A percentile compares a stretch with the other conserved stretches of the same genome.
Evolutionary conservation across 805 yeast genomes (phyloP).

Genomic region (Candida anglica): DNA sequence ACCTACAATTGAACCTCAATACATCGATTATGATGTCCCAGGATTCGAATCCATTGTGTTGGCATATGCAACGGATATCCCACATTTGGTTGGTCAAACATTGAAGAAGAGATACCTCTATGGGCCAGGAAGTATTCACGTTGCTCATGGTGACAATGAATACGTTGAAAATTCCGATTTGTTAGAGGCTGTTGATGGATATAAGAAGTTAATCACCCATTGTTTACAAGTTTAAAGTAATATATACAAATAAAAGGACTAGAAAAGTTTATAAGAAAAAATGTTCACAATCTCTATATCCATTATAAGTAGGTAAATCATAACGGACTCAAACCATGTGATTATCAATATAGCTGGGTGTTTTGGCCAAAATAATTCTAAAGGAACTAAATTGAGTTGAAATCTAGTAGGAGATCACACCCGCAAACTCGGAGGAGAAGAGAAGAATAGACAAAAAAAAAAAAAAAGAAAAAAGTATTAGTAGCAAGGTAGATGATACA

Average conservation of each 20-base stretch:
- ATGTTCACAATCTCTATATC: constrained; percentile 47
- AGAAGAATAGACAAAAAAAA: no score
- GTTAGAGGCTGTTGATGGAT: constrained; percentile 48
- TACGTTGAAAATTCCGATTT: constrained; percentile 46
- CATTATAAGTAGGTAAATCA: constrained; percentile 26
- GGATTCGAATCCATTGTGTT: constrained; percentile 54
- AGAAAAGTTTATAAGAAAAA: background rate
- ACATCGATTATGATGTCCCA: constrained; percentile 56
- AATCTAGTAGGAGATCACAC: constrained; percentile 7
- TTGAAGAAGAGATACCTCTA: constrained; percentile 45
- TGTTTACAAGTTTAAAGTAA: constrained; percentile 6
- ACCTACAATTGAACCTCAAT: constrained; percentile 35
- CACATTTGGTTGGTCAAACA: constrained; percentile 16
- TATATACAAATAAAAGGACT: background rate
- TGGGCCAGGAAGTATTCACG: constrained; percentile 64
- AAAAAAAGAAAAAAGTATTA: no score
- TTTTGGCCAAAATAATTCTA: constrained; percentile 9
- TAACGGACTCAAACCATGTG: constrained; percentile 48
- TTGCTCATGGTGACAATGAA: constrained; percentile 60
- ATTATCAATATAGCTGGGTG: constrained; percentile 32
- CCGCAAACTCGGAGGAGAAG: no score
- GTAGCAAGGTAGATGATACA: no score
- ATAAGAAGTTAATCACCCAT: constrained; percentile 37
- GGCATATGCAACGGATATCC: constrained; percentile 47
- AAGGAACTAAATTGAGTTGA: constrained; percentile 6